These are phyloP conservation scores for Exophiala calicioides DNA, from an alignment of 2,329 filamentous ascomycete genomes.

Conservation along the genomic window DNA sequence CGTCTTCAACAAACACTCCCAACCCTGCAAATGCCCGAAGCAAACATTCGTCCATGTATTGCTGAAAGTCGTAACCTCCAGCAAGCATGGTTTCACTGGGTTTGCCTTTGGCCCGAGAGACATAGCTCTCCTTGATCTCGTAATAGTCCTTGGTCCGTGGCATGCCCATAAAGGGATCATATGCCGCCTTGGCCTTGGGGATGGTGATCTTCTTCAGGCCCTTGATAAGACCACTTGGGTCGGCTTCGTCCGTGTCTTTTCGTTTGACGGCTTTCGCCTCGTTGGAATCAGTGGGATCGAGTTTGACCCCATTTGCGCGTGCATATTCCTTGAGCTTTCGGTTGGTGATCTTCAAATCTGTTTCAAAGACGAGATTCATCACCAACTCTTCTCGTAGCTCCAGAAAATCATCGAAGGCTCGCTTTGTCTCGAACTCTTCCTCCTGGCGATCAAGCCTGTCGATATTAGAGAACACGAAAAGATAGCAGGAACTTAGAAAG, in stretches of 20 bases:
- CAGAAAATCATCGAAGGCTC: conserved; percentile 89
- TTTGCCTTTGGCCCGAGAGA: conserved; percentile 68
- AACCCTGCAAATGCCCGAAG: conserved; percentile 89
- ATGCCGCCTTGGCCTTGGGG: conserved; percentile 69
- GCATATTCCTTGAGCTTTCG: conserved; percentile 68
- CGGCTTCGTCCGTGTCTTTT: conserved; percentile 24
- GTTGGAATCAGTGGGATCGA: conserved; percentile 68
- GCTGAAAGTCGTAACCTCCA: conserved; percentile 79
- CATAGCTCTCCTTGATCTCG: conserved; percentile 67
- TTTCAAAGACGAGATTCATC: conserved; percentile 78
- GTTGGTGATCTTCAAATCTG: conserved; percentile 65
- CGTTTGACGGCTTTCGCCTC: conserved; percentile 54
- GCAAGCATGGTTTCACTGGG: conserved; percentile 65
- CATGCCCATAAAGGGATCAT: conserved; percentile 84
- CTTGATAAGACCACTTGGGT: conserved; percentile 63
- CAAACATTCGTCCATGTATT: conserved; percentile 79
- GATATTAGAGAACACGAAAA: conserved; percentile 30
- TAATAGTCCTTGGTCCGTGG: conserved; percentile 70
- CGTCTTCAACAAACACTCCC: conserved; percentile 82
- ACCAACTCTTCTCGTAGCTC: conserved; percentile 89
- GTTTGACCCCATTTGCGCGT: conserved; percentile 65
- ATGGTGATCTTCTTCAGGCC: conserved; percentile 70
- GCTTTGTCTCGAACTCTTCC: conserved; percentile 84
- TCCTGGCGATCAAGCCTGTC: conserved; percentile 80
- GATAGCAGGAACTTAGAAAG: background rate